Evolutionary conservation across 2,329 filamentous ascomycete species (phyloP).

Genomic region (Lecanoromycetidae sp.): DNA sequence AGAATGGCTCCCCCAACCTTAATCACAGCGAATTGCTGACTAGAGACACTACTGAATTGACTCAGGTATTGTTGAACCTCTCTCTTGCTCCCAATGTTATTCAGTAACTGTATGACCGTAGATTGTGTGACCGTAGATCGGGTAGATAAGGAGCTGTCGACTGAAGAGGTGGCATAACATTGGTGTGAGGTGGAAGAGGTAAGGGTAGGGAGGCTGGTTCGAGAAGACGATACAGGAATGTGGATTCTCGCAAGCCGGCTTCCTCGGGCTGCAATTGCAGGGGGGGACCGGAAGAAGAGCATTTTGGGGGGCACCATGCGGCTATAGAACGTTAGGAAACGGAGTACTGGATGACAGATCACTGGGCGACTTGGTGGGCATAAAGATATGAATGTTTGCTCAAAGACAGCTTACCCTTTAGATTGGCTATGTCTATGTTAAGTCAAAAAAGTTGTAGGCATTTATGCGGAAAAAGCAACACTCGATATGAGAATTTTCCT

Average conservation of each 20-base stretch:
- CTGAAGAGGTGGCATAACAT: slow-evolving; percentile 34
- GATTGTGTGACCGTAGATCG: slow-evolving; percentile 68
- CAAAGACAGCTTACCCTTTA: too few species aligned
- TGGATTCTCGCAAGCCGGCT: slow-evolving; percentile 8
- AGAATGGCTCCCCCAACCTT: slow-evolving; percentile 96
- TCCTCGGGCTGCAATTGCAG: slow-evolving; percentile 9
- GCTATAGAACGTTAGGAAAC: too few species aligned
- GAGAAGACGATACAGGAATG: not conserved
- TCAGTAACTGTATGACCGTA: slow-evolving; percentile 79
- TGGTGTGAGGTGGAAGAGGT: slow-evolving; percentile 21
- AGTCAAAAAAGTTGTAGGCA: too few species aligned
- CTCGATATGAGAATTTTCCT: too few species aligned
- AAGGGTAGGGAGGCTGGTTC: not conserved
- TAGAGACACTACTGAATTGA: slow-evolving; percentile 58
- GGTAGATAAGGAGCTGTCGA: slow-evolving; percentile 47
- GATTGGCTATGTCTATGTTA: too few species aligned
- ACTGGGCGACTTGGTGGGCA: too few species aligned
- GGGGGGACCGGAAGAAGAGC: slow-evolving; percentile 14
- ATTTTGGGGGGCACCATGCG: slow-evolving; percentile 6
- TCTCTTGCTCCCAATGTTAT: slow-evolving; percentile 89
- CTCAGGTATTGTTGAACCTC: slow-evolving; percentile 96
- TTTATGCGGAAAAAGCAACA: too few species aligned
- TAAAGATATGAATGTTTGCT: not conserved
- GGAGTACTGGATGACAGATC: not conserved
- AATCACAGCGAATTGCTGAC: slow-evolving; percentile 94